Base-by-base conservation (phyloP, 768 basidiomycete species). In the Russula abietina region DNA sequence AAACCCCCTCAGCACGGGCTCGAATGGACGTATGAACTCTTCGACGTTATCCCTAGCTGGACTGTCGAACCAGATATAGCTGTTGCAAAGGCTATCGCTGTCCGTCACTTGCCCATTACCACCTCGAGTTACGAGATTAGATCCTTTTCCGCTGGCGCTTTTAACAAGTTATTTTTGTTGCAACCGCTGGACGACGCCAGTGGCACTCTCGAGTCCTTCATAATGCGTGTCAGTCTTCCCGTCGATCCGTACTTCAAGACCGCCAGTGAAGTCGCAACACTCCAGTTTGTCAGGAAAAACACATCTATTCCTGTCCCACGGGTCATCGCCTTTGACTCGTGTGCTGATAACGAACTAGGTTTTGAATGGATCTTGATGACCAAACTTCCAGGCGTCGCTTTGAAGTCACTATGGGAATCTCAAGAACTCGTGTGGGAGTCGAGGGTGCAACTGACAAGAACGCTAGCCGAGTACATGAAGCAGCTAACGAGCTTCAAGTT, bases 241-340 rank as follows among this genome's bases (percentile, higher is more conserved):
- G 56, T 48, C n/a, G 56, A 57, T 5, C 56, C 56, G 5, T 57
- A 48, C 32, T 67, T 73, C 39, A 73, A 73, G 62, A 73, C 72
- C 14, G 69, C 69, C 36, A 73, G 69, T 24, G 72, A 73, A 62
- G 72, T 73, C 19, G 71, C 72, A 9, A 72, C 72, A 9, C 70
- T 73, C 45, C 62, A 63, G 32, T 73, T 66, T 60, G 50, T 73
- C 28, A 64, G 65, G 10, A 55, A 60, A 30, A 63, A 69, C 55
- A 73, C 72, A 14, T 54, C 61, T 32, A 61, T 73, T 19, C 71
- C 72, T 28, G 68, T 73, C 32, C 72, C 73, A 0, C 55, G 50
- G 6, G 68, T 73, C n/a, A 69, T 70, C 36, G 65, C 65, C 55
- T 70, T 68, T 57, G 69, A 73, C 46, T 36, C 71, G 10, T 68